phyloP scores from a whole-genome alignment of 495 filamentous ascomycete genomes.

The Penicillium malachiteum region DNA sequence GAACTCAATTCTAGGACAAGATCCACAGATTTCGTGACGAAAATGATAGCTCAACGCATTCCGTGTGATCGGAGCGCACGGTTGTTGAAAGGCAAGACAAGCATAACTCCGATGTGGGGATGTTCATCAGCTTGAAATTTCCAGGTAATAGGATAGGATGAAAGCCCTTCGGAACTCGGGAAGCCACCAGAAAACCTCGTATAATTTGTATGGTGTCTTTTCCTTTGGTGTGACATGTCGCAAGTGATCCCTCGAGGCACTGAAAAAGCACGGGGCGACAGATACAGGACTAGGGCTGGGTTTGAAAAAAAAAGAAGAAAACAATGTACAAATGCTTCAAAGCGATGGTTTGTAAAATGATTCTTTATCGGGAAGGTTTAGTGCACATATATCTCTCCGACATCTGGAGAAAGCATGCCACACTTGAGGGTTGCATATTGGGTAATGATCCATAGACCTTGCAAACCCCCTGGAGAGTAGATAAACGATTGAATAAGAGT shows the following conservation, averaged over 20 bases:
- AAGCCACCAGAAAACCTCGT: neutral
- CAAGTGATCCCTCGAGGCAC: neutral
- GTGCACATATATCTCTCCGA: neutral
- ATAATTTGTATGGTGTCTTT: neutral
- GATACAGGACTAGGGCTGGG: conserved; percentile 10
- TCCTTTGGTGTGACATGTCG: neutral
- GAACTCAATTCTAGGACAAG: neutral
- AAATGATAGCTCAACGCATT: no score
- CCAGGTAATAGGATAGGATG: neutral
- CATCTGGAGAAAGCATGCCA: no score
- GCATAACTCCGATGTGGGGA: neutral
- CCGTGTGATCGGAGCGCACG: no score
- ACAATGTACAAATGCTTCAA: conserved; percentile 1
- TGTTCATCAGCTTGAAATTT: neutral
- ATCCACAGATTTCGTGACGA: no score
- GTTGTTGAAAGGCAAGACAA: no score
- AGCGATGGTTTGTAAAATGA: conserved; percentile 3
- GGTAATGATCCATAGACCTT: neutral
- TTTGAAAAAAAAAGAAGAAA: neutral
- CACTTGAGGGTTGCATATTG: no score
- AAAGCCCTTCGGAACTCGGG: neutral
- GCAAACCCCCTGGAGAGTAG: neutral
- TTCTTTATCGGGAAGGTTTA: neutral
- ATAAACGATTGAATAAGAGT: neutral
- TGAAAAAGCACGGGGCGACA: neutral